These are phyloP conservation scores for Trichoderma sp. DNA, from an alignment of 2,329 filamentous ascomycete species.

Conservation along the genomic window DNA sequence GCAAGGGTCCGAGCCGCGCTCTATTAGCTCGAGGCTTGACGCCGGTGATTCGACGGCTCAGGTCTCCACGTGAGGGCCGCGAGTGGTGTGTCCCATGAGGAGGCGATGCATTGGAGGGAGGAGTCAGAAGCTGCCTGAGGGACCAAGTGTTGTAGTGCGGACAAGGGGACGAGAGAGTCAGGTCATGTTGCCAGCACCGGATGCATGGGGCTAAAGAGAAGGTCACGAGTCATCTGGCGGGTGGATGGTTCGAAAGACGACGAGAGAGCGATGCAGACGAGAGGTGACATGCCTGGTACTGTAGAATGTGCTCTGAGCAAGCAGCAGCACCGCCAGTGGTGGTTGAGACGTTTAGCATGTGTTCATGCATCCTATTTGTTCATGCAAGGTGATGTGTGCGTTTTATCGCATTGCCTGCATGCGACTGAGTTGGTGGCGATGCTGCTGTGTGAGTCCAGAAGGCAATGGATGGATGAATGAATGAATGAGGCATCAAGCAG, in stretches of 20 bases:
- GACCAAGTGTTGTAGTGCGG: not conserved
- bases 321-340: not conserved
- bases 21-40: not conserved
- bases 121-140: slow-evolving; percentile 6
- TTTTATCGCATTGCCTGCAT: not conserved
- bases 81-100: slow-evolving; percentile 20
- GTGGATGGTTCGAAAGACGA: slow-evolving; percentile 19
- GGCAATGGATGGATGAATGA: not conserved
- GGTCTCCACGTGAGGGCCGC: slow-evolving; percentile 14
- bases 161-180: slow-evolving; percentile 5
- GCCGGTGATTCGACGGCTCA: slow-evolving; percentile 5
- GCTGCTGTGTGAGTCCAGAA: not conserved
- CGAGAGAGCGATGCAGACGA: not conserved
- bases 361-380: slow-evolving; percentile 15
- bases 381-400: slow-evolving; percentile 19
- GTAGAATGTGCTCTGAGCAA: not conserved
- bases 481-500: not conserved
- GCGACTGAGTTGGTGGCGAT: not conserved
- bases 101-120: slow-evolving; percentile 14
- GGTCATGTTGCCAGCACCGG: slow-evolving; percentile 12
- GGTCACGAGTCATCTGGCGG: slow-evolving; percentile 19
- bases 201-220: slow-evolving; percentile 3
- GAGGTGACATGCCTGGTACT: not conserved
- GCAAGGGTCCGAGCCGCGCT: slow-evolving; percentile 22
- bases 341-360: not conserved